Base-by-base conservation (phyloP, 2,329 filamentous ascomycete species). In the Xylariaceae sp. region DNA sequence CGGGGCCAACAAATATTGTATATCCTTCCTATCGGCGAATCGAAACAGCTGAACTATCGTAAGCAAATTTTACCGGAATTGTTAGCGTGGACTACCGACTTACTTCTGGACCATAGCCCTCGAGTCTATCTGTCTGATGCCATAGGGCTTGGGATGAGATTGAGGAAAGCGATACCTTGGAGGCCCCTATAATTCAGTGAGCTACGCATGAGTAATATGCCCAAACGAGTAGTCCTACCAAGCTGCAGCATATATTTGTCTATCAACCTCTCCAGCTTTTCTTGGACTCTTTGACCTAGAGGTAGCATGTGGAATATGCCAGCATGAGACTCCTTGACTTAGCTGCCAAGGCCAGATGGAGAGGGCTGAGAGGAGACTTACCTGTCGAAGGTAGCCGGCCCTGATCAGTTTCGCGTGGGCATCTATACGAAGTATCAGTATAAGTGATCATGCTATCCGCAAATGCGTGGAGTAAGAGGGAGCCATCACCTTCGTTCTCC, bases 281-380 rank as follows among this genome's bases (percentile, higher is more conserved):
- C 79, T 56, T 95, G 89, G 0, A 97, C 88, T 19, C 89, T 79
- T 22, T 89, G 73, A 0, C 93, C 93, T 0, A 98, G 68, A 0
- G 93, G 93, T 1, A 98, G 74, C 59, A 95, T 75, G 57, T 98
- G 93, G 55, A 96, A 98, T 28, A 97, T 81, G 19, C 93, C 93
- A 7, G 90, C 81, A 60, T 95, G 86, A 16, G 89, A 83, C 81
- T 60, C 17, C 34, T 16, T 13, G 28, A 17, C 35, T 34, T 40
- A 44, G 37, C 18, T 37, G 17, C 6, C 17, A 39, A 33, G 17
- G 16, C 7, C 9, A 35, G 29, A 26, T 18, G 42, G 18, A 30
- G 32, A 32, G 11, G 24, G 9, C 22, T 42, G 18, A 46, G 22
- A 19, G 15, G 18, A 31, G 24, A 46, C 65, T 54, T 49, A 85